These are phyloP conservation scores for Cucumis melo DNA, from an alignment of 306 rosid genomes.

Conservation along the genomic window DNA sequence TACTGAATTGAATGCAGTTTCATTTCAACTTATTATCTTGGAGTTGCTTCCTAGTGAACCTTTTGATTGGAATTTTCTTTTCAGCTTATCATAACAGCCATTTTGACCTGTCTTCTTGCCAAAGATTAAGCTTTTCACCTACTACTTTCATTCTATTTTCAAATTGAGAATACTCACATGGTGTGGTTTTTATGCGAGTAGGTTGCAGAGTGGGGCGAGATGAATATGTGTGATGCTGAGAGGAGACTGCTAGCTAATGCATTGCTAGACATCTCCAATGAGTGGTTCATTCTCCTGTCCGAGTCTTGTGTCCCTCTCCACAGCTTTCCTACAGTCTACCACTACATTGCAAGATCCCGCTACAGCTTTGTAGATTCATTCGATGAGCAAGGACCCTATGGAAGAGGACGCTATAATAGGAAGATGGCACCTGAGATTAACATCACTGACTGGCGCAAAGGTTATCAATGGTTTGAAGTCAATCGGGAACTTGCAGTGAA, in stretches of 20 bases:
- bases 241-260: constrained; percentile 94
- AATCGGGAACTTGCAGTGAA: constrained; percentile 55
- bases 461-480: constrained; percentile 92
- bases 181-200: constrained; percentile 14
- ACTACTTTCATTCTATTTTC: not conserved
- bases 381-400: constrained; percentile 83
- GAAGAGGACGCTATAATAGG: constrained; percentile 76
- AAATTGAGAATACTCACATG: not conserved
- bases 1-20: not conserved
- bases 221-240: constrained; percentile 96
- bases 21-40: not conserved
- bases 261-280: constrained; percentile 82
- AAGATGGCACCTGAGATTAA: constrained; percentile 81
- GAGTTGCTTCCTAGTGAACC: not conserved
- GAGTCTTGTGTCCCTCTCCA: constrained; percentile 93
- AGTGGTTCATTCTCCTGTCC: constrained; percentile 86
- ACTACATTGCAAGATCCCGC: constrained; percentile 57
- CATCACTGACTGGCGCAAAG: constrained; percentile 82
- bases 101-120: not conserved
- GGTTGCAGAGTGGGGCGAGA: constrained; percentile 94
- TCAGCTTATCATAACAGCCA: not conserved
- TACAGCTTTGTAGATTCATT: constrained; percentile 81
- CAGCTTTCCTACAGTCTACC: constrained; percentile 62
- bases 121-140: not conserved
- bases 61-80: not conserved